phyloP scores from a whole-genome alignment of 352 stramenopile genomes.

The Elongisporangium prolatum region DNA sequence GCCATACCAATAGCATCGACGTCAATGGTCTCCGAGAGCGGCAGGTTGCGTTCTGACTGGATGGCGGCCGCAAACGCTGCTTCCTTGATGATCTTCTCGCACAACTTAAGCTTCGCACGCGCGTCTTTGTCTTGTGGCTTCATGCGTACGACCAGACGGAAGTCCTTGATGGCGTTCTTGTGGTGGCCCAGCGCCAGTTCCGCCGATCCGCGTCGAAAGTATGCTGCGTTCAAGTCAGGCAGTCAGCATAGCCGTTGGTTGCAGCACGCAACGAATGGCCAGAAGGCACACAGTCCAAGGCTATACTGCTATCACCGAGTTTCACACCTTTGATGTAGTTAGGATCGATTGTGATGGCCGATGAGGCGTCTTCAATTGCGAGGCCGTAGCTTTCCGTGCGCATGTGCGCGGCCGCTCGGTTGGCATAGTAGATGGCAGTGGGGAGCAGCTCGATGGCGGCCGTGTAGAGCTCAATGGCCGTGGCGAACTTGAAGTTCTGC shows the following conservation, averaged over 20 bases:
- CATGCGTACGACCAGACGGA: conserved; percentile 93
- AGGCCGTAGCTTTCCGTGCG: conserved; percentile 98
- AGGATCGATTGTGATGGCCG: conserved; percentile 91
- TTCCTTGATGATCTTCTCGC: conserved; percentile 96
- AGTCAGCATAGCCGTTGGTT: background rate
- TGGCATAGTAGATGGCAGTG: conserved; percentile 92
- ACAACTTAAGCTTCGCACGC: conserved; percentile 92
- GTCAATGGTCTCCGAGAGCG: conserved; percentile 92
- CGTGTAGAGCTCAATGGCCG: conserved; percentile 87
- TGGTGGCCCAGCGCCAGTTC: conserved; percentile 95
- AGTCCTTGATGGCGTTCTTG: conserved; percentile 97
- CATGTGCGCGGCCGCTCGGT: conserved; percentile 95
- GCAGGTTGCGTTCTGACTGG: conserved; percentile 90
- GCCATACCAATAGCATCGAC: conserved; percentile 65
- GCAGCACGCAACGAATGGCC: background rate
- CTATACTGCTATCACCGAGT: background rate
- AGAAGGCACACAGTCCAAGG: background rate
- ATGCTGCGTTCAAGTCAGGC: conserved; percentile 41
- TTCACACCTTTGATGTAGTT: conserved; percentile 93
- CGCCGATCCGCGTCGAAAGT: conserved; percentile 96
- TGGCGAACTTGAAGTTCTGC: conserved; percentile 71
- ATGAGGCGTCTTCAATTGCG: conserved; percentile 95
- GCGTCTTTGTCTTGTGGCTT: conserved; percentile 94
- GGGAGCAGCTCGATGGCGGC: conserved; percentile 83
- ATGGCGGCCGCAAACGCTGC: conserved; percentile 96